Evolutionary conservation across 225 moss, liverwort and hornwort species (phyloP).

Genomic region (Rhytidiadelphus loreus): DNA sequence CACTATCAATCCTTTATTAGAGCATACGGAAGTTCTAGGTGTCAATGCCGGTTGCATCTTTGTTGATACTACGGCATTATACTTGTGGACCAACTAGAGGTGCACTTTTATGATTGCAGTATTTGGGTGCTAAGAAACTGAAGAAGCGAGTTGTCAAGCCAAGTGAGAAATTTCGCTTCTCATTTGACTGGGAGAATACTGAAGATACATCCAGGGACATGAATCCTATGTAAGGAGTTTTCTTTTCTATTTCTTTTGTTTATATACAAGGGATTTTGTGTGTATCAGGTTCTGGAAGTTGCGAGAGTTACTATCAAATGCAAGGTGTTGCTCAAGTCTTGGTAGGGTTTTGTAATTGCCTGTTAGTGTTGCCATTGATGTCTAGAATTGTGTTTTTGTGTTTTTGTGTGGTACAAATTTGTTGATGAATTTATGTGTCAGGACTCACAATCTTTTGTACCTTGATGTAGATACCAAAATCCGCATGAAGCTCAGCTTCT

Average conservation of each 20-base stretch:
- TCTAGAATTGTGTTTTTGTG: neutral
- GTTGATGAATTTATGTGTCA: neutral
- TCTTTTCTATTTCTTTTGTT: neutral
- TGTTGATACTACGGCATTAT: neutral
- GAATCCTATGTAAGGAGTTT: constrained; percentile 31
- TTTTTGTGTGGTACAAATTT: neutral
- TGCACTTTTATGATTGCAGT: constrained; percentile 44
- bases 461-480: constrained; percentile 58
- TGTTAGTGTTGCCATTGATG: neutral
- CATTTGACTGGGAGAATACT: constrained; percentile 99
- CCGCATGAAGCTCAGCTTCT: constrained; percentile 98
- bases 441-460: neutral
- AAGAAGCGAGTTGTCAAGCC: constrained; percentile 98
- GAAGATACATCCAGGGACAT: constrained; percentile 87
- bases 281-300: neutral
- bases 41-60: neutral
- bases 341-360: neutral
- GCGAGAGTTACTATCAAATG: neutral
- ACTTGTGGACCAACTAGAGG: neutral
- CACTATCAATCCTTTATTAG: neutral
- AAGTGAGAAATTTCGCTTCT: constrained; percentile 97
- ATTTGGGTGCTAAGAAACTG: constrained; percentile 96
- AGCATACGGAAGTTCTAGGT: neutral
- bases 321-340: neutral
- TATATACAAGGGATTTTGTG: neutral